These are phyloP conservation scores for Botrytis paeoniae DNA, from an alignment of 2,329 filamentous ascomycete species.

Conservation along the genomic window DNA sequence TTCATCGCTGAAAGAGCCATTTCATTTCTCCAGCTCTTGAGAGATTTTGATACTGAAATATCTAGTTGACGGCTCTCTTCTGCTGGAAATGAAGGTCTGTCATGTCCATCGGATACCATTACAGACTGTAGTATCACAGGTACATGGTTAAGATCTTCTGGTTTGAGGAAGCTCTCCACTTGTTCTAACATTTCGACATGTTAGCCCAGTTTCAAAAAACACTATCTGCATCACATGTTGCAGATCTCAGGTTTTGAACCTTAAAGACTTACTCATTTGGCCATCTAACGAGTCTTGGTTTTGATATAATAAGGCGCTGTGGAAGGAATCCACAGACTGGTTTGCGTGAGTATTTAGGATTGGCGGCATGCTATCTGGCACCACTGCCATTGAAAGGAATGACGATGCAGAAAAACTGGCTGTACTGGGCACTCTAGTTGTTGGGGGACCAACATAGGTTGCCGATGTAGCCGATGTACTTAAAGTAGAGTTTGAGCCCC, in stretches of 20 bases:
- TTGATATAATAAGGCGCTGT: slow-evolving; percentile 18
- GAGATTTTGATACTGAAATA: not conserved
- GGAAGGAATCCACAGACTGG: slow-evolving; percentile 22
- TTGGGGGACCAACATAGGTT: not conserved
- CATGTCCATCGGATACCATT: not conserved
- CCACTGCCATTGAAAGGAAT: slow-evolving; percentile 8
- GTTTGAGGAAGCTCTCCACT: not conserved
- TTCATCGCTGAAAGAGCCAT: slow-evolving; percentile 16
- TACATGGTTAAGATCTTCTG: not conserved
- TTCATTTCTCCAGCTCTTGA: slow-evolving; percentile 18
- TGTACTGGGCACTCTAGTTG: not conserved
- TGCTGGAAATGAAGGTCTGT: not conserved
- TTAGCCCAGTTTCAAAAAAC: not conserved
- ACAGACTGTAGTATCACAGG: not conserved
- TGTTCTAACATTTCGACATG: not conserved
- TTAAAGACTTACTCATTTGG: not conserved
- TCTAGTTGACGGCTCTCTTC: not conserved
- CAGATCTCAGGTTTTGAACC: not conserved
- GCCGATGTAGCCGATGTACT: not conserved
- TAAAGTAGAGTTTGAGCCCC: not conserved
- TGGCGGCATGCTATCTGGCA: not conserved
- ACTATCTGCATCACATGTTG: not conserved
- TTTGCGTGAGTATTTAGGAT: slow-evolving; percentile 15
- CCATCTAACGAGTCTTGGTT: not conserved
- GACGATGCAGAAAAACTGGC: not conserved